Conservation (phyloP, 192 early-diverging fungal species). For the Coemansia biformis region DNA sequence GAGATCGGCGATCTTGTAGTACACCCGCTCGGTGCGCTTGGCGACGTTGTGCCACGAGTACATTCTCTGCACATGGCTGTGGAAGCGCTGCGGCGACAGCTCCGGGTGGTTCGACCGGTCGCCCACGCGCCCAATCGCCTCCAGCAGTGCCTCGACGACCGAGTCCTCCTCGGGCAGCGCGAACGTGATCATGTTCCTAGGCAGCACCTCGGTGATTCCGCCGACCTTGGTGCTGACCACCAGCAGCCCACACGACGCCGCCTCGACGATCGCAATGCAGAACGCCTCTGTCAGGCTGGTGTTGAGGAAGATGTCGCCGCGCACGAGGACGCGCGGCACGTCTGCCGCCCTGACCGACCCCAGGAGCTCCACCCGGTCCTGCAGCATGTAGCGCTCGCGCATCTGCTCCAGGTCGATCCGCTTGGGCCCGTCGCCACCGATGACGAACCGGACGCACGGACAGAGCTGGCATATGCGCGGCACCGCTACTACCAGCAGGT, state of each 20-base stretch:
- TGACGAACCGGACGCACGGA: slow-evolving; percentile 82
- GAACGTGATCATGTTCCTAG: slow-evolving; percentile 88
- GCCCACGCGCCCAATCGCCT: slow-evolving; percentile 65
- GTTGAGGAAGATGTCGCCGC: slow-evolving; percentile 95
- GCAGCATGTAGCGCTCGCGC: slow-evolving; percentile 86
- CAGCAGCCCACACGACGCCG: slow-evolving; percentile 86
- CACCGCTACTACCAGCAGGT: slow-evolving; percentile 86
- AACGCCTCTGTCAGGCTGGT: slow-evolving; percentile 98
- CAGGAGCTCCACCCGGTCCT: slow-evolving; percentile 86
- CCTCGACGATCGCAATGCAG: slow-evolving; percentile 98
- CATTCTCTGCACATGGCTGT: slow-evolving; percentile 83
- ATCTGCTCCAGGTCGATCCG: slow-evolving; percentile 96
- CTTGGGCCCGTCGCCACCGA: slow-evolving; percentile 96
- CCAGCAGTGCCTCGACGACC: slow-evolving; percentile 62
- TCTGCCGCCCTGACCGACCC: slow-evolving; percentile 78
- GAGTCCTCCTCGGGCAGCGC: slow-evolving; percentile 80
- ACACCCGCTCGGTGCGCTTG: slow-evolving; percentile 77
- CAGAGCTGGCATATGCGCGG: slow-evolving; percentile 79
- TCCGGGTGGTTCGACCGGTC: slow-evolving; percentile 50
- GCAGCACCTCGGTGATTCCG: slow-evolving; percentile 94
- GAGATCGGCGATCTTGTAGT: slow-evolving; percentile 64
- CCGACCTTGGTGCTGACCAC: slow-evolving; percentile 96
- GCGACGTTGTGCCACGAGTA: slow-evolving; percentile 98
- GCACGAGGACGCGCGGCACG: slow-evolving; percentile 79
- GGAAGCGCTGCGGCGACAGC: slow-evolving; percentile 63